Base-by-base conservation (phyloP, 2,329 filamentous ascomycete genomes). In the Penicillium sp. region DNA sequence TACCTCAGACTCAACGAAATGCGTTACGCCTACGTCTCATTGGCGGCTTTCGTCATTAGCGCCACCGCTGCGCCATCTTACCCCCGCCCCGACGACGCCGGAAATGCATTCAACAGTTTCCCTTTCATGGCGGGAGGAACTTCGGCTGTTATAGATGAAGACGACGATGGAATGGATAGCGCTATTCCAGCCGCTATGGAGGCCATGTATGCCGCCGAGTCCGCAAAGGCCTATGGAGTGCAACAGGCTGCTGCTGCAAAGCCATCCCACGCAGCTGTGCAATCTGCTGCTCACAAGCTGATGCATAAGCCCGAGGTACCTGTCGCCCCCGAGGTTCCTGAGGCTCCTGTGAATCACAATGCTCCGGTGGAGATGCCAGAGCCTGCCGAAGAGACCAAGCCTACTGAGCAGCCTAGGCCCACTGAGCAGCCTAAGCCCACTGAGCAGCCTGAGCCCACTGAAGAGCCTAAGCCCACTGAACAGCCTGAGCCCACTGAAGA, bases 1-100 rank as follows among this genome's bases (percentile, higher is more conserved):
- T 35, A 50, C 39, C 31, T 45, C 35, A 45, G 35, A 10, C 10
- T 37, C 26, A 25, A 37, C 68, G 55, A 45, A 4, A 67, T 67
- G 65, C 65, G 61, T 43, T 35, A 51, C 19, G 60, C 63, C n/a
- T 67, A 66, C 49, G 21, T 67, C 35, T 65, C 65, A 33, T 48
- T 66, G 55, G 65, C 61, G 26, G 47, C 71, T 9, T 66, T 74
- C 29, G 73, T 73, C 48, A 50, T 76, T 43, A 53, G 70, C 16
- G 74, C 72, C 7, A 66, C 57, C n/a, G 65, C 61, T 11, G 61
- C 62, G 1, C 65, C 65, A 2, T 58, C 59, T 10, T 55, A 55
- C 19, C 59, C 60, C 10, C 55, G 58, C 25, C 42, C 60, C 1
- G 57, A 42, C 4, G 19, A 31, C 3, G 2, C 23, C 39, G 39